phyloP scores from a whole-genome alignment of 169 alveolate genomes.

The Eimeria tenella region DNA sequence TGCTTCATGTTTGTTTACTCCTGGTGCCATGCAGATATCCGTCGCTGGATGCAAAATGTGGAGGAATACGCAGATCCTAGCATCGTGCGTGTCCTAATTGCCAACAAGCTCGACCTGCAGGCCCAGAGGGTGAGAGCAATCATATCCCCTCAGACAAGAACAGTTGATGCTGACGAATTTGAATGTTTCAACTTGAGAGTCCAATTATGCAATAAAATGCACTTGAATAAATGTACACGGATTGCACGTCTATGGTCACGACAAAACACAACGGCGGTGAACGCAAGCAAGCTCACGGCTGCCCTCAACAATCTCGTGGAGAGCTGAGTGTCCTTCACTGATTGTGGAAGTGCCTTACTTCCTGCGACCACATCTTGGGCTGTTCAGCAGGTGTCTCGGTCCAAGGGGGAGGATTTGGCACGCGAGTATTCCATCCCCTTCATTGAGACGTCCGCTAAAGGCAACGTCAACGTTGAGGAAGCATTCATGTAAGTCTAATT shows the following conservation, averaged over 20 bases:
- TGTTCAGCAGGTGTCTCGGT: conserved; percentile 62
- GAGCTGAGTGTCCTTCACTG: no score
- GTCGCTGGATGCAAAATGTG: conserved; percentile 63
- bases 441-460: conserved; percentile 74
- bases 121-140: conserved; percentile 44
- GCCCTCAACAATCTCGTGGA: no score
- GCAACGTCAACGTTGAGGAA: conserved; percentile 61
- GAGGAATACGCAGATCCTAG: conserved; percentile 71
- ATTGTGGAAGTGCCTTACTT: neutral
- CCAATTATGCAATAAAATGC: no score
- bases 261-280: no score
- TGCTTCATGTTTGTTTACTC: no score
- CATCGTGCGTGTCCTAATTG: conserved; percentile 64
- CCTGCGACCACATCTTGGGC: neutral
- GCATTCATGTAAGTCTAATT: conserved; percentile 54
- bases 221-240: no score
- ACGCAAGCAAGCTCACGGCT: no score
- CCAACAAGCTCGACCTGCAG: conserved; percentile 73
- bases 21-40: conserved; percentile 10
- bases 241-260: no score
- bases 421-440: conserved; percentile 71
- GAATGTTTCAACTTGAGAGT: no score
- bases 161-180: no score
- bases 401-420: conserved; percentile 74
- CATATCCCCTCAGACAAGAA: no score